Evolutionary conservation across 495 filamentous ascomycete species (phyloP).

Genomic region (Xylaria venustula): DNA sequence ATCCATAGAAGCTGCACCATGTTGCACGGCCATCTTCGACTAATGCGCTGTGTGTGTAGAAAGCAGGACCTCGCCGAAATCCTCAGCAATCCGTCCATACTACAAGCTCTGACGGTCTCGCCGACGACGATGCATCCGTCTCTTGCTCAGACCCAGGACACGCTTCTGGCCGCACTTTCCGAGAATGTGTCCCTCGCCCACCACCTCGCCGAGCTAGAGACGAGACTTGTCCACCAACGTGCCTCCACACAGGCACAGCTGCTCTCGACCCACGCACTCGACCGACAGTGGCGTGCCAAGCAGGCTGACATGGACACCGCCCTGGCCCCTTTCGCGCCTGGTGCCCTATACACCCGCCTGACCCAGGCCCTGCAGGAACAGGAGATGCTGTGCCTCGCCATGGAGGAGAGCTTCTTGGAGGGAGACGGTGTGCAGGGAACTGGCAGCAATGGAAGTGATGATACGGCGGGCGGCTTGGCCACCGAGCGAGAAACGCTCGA

Average conservation of each 20-base stretch:
- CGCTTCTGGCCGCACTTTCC: slow-evolving; percentile 60
- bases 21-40: no score
- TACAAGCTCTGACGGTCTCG: slow-evolving; percentile 62
- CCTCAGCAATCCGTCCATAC: slow-evolving; percentile 56
- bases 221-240: slow-evolving; percentile 62
- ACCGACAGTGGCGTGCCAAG: slow-evolving; percentile 86
- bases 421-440: slow-evolving; percentile 24
- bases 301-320: slow-evolving; percentile 85
- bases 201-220: slow-evolving; percentile 56
- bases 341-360: slow-evolving; percentile 76
- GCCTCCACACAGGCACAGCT: slow-evolving; percentile 73
- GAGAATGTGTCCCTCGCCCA: slow-evolving; percentile 67
- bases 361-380: slow-evolving; percentile 75
- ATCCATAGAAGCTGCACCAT: slow-evolving; percentile 1
- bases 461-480: slow-evolving; percentile 38
- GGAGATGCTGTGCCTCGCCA: slow-evolving; percentile 72
- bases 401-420: slow-evolving; percentile 91
- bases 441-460: slow-evolving; percentile 34
- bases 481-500: slow-evolving; percentile 78
- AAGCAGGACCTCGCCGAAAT: slow-evolving; percentile 66
- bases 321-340: slow-evolving; percentile 79
- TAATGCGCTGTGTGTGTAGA: no score
- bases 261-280: slow-evolving; percentile 77
- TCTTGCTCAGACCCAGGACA: slow-evolving; percentile 51
- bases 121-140: slow-evolving; percentile 67